These are phyloP conservation scores for Talaromyces sp. DNA, from an alignment of 2,329 filamentous ascomycete genomes.

Conservation along the genomic window DNA sequence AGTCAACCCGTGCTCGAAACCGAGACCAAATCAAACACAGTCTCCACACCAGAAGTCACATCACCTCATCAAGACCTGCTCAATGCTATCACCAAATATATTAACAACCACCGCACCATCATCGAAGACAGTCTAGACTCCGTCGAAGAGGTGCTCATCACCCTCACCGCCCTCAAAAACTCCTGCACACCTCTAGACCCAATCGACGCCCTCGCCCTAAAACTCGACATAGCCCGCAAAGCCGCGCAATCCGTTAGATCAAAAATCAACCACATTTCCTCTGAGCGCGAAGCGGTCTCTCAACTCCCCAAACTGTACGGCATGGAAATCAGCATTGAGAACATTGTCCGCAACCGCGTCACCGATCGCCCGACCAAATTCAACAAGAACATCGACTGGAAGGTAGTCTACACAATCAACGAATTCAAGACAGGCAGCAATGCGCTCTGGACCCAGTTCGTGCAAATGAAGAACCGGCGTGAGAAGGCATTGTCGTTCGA, in stretches of 20 bases:
- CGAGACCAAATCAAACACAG: background rate
- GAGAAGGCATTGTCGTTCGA: constrained; percentile 39
- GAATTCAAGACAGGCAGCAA: constrained; percentile 51
- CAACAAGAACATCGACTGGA: constrained; percentile 56
- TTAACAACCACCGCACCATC: background rate
- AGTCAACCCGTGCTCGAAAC: background rate
- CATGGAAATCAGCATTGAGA: constrained; percentile 69
- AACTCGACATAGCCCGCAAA: background rate
- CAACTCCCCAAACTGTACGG: constrained; percentile 51
- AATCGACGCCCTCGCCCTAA: background rate
- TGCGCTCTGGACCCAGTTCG: constrained; percentile 52
- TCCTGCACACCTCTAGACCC: constrained; percentile 1
- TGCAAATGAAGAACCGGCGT: constrained; percentile 55
- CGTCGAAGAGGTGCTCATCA: background rate
- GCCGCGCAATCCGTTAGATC: background rate
- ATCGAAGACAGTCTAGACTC: background rate
- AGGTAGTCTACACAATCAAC: constrained; percentile 71
- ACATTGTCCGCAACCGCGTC: constrained; percentile 62
- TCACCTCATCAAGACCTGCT: background rate
- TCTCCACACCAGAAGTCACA: background rate
- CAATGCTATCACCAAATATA: background rate
- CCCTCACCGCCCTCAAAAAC: background rate
- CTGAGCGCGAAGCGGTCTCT: background rate
- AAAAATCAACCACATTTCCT: background rate
- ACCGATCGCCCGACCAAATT: constrained; percentile 61